Percentiles rank a stretch among this genome's conserved stretches.
Conservation (phyloP, 169 alveolate species). For the Hammondia hammondi region DNA sequence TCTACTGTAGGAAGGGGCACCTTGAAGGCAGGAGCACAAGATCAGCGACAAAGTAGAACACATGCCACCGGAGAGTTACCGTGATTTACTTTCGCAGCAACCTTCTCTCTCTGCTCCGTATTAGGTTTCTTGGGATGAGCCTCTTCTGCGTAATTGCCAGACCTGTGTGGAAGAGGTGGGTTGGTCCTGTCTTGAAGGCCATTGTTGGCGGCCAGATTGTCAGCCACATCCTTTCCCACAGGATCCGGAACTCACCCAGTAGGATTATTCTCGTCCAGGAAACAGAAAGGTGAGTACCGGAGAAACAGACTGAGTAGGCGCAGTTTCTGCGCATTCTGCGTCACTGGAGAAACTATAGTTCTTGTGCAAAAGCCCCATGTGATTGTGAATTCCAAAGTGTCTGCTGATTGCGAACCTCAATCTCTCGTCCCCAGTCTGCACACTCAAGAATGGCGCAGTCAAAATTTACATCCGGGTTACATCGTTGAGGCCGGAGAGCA, state of each 20-base stretch:
- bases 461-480: too few species aligned
- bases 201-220: background rate
- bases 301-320: background rate
- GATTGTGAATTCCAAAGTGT: too few species aligned
- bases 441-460: too few species aligned
- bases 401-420: too few species aligned
- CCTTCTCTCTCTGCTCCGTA: background rate
- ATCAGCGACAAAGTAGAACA: too few species aligned
- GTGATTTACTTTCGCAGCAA: background rate
- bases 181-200: background rate
- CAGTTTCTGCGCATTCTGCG: too few species aligned
- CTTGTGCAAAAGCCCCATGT: too few species aligned
- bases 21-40: too few species aligned
- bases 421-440: too few species aligned
- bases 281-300: background rate
- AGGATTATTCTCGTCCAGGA: background rate
- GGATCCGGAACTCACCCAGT: background rate
- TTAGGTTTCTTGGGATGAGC: background rate
- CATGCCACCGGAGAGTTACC: background rate
- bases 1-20: too few species aligned
- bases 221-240: background rate
- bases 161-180: constrained; percentile 19
- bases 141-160: background rate
- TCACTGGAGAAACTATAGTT: too few species aligned
- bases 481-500: too few species aligned